Evolutionary conservation across 2,329 filamentous ascomycete species (phyloP), one percentile per base, ranked within the genome.

Genomic region (Albophoma yamanashiensis): DNA sequence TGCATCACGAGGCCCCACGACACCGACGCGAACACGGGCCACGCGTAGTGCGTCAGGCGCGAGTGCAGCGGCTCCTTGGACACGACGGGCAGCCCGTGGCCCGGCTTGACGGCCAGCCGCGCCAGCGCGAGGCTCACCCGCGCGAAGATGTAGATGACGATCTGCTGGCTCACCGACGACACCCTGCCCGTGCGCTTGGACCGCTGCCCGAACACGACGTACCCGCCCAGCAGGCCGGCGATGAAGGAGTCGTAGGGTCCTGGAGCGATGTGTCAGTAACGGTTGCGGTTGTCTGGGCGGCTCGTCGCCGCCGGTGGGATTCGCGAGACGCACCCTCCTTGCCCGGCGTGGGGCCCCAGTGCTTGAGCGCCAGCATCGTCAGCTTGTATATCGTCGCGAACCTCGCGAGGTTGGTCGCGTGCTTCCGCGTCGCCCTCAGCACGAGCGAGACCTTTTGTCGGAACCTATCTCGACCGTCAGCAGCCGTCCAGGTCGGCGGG

Each of bases 1-100:
- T 93, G 91, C 94, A 99, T 99, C 64, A 99, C 92, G 69, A 86
- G 79, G 5, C 88, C 94, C 94, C 94, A 99, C 70, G 89, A 95
- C 64, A 93, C 69, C 67, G 88, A 89, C 50, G 94, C 93, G 76
- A 99, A 99, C 2, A 88, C 88, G 1, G 93, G 91, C 93, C 94
- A 99, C 59, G 90, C 90, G 70, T 93, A 88, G 71, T 85, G 72
- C 68, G 79, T 82, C 67, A 91, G 85, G 66, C 60, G 73, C 62
- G 70, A 71, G 72, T 73, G 78, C 68, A 77, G 65, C 63, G 74
- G 66, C 72, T 82, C 78, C 62, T 69, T 72, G 64, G 78, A 86
- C 57, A 84, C 70, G 38, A 75, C 45, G 42, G 82, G 76, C 61
- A 86, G 68, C 59, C 81, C 81, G 60, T 70, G 69, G 52, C 79